Evolutionary conservation across 306 rosid genomes (phyloP).

Genomic region (Cucurbita argyrosperma): DNA sequence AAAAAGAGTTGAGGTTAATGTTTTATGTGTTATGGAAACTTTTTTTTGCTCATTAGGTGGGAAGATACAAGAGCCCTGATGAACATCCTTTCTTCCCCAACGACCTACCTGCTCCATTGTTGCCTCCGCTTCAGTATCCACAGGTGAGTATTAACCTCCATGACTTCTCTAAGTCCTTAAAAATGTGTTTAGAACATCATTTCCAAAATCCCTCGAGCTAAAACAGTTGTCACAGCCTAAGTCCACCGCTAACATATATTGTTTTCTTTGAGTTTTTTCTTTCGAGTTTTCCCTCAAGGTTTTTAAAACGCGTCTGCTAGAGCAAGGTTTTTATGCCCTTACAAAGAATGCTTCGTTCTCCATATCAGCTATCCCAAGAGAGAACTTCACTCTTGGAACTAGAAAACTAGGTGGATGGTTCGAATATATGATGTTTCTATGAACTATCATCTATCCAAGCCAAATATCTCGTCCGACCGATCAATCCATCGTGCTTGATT

Average conservation of each 20-base stretch:
- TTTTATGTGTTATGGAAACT: background rate
- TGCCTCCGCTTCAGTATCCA: constrained; percentile 54
- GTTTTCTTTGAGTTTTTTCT: too few relatives aligned
- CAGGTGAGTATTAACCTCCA: constrained; percentile 23
- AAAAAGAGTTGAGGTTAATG: background rate
- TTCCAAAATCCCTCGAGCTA: too few relatives aligned
- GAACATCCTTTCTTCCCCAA: constrained; percentile 51
- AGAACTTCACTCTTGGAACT: background rate
- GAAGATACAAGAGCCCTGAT: constrained; percentile 54
- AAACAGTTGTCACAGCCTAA: too few relatives aligned
- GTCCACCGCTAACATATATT: too few relatives aligned
- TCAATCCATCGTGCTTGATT: background rate
- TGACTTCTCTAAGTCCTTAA: background rate
- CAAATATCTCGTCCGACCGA: background rate
- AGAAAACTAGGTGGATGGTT: background rate
- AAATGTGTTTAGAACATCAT: too few relatives aligned
- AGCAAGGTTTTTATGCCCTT: too few relatives aligned
- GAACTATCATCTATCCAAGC: background rate
- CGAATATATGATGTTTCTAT: background rate
- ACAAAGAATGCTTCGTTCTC: too few relatives aligned
- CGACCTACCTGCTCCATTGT: constrained; percentile 26
- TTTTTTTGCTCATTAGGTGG: constrained; percentile 32
- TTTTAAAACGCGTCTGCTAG: too few relatives aligned
- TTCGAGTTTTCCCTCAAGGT: too few relatives aligned
- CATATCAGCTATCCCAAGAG: too few relatives aligned